Evolutionary conservation across 768 basidiomycete species (phyloP).

Genomic region (Lactarius deliciosus): DNA sequence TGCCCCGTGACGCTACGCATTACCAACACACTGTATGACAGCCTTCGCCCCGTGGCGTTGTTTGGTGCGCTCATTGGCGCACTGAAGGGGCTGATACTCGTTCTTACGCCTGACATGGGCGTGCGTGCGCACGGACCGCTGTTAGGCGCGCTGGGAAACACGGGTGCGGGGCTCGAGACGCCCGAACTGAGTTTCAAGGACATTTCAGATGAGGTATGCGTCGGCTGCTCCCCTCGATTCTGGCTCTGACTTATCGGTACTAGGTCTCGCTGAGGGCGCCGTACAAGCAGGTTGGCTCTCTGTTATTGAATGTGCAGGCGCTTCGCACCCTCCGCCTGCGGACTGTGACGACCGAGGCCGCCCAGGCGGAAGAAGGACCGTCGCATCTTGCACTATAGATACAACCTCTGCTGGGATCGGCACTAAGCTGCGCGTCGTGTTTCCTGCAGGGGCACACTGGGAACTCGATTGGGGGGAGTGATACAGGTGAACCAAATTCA

Average conservation of each 20-base stretch:
- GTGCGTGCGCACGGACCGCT: slow-evolving; percentile 35
- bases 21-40: slow-evolving; percentile 38
- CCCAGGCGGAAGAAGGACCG: no score
- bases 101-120: slow-evolving; percentile 33
- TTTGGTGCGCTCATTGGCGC: slow-evolving; percentile 31
- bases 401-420: no score
- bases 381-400: no score
- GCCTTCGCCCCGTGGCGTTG: slow-evolving; percentile 36
- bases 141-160: slow-evolving; percentile 34
- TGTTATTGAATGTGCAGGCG: slow-evolving; percentile 32
- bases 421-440: no score
- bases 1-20: slow-evolving; percentile 32
- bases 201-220: slow-evolving; percentile 35
- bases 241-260: background rate
- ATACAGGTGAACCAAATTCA: no score
- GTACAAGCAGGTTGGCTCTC: slow-evolving; percentile 34
- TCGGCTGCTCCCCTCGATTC: no score
- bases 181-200: slow-evolving; percentile 32
- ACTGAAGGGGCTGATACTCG: slow-evolving; percentile 27
- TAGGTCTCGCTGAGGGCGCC: slow-evolving; percentile 30
- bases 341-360: no score
- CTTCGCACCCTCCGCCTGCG: no score
- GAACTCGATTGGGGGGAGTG: no score
- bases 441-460: no score
- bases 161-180: slow-evolving; percentile 28